Conservation (phyloP, 768 basidiomycete species). For the Favolaschia claudopus region DNA sequence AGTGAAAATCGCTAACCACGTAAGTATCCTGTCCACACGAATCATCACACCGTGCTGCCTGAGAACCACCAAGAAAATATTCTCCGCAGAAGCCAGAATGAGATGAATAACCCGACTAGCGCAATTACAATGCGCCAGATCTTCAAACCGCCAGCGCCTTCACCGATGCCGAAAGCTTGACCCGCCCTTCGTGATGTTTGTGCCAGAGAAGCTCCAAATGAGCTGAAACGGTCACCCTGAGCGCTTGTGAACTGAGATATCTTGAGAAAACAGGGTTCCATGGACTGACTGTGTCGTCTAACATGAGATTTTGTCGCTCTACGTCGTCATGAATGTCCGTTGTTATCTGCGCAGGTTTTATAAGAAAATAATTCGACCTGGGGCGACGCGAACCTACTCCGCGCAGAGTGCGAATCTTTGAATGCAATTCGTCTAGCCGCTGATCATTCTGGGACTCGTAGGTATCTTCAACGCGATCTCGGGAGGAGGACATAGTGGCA, state of each 20-base stretch:
- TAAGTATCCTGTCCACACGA: neutral
- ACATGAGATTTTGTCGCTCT: slow-evolving; percentile 79
- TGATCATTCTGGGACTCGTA: slow-evolving; percentile 90
- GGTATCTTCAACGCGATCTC: slow-evolving; percentile 65
- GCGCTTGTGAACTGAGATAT: slow-evolving; percentile 1
- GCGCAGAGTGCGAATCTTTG: slow-evolving; percentile 82
- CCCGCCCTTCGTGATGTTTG: slow-evolving; percentile 75
- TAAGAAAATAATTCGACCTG: neutral
- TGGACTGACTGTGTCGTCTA: slow-evolving; percentile 75
- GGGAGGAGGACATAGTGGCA: slow-evolving; percentile 45
- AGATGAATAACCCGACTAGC: slow-evolving; percentile 61
- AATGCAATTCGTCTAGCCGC: slow-evolving; percentile 81
- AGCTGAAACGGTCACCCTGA: slow-evolving; percentile 72
- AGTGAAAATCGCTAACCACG: slow-evolving; percentile 8
- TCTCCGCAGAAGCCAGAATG: slow-evolving; percentile 64
- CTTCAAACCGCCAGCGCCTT: slow-evolving; percentile 68
- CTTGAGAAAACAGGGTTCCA: neutral
- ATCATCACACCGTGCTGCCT: slow-evolving; percentile 5
- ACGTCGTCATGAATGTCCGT: slow-evolving; percentile 87
- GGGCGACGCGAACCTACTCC: slow-evolving; percentile 57
- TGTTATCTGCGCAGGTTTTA: slow-evolving; percentile 63
- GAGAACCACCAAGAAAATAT: slow-evolving; percentile 55
- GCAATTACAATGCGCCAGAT: slow-evolving; percentile 73
- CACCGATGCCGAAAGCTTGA: slow-evolving; percentile 71
- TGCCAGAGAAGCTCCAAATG: slow-evolving; percentile 66